phyloP scores from a whole-genome alignment of 257 asterid species.

The Fraxinus americana region DNA sequence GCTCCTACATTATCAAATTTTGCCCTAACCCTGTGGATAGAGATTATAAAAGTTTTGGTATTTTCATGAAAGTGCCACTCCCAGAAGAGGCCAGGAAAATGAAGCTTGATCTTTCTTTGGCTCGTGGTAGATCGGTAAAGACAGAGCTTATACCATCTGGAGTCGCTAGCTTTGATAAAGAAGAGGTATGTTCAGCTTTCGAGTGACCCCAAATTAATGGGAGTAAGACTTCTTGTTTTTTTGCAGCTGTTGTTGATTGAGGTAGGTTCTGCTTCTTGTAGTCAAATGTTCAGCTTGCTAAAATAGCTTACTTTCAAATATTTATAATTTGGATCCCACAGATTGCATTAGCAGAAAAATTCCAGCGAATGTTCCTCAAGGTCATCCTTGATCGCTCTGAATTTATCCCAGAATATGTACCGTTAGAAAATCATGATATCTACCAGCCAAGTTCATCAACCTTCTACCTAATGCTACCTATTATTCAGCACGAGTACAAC shows the following conservation, averaged over 20 bases:
- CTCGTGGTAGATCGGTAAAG: conserved; percentile 83
- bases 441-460: conserved; percentile 53
- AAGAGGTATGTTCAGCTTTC: conserved; percentile 49
- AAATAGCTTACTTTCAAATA: conserved; percentile 25
- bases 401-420: conserved; percentile 61
- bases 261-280: conserved; percentile 22
- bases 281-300: conserved; percentile 23
- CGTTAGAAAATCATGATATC: conserved; percentile 49
- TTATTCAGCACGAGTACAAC: conserved; percentile 40
- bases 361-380: conserved; percentile 81
- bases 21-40: conserved; percentile 82
- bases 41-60: conserved; percentile 70
- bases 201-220: background rate
- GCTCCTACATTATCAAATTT: conserved; percentile 63
- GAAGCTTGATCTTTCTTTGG: conserved; percentile 80
- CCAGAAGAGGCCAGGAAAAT: conserved; percentile 81
- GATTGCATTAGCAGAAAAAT: conserved; percentile 74
- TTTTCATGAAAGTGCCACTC: conserved; percentile 73
- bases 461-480: conserved; percentile 81
- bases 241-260: background rate
- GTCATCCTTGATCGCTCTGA: conserved; percentile 74
- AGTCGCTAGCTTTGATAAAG: conserved; percentile 51
- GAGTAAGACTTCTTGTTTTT: background rate
- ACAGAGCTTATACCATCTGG: conserved; percentile 79
- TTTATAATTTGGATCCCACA: conserved; percentile 37